Conservation (phyloP, 176 grass and related monocot species). For the Paspalum notatum region DNA sequence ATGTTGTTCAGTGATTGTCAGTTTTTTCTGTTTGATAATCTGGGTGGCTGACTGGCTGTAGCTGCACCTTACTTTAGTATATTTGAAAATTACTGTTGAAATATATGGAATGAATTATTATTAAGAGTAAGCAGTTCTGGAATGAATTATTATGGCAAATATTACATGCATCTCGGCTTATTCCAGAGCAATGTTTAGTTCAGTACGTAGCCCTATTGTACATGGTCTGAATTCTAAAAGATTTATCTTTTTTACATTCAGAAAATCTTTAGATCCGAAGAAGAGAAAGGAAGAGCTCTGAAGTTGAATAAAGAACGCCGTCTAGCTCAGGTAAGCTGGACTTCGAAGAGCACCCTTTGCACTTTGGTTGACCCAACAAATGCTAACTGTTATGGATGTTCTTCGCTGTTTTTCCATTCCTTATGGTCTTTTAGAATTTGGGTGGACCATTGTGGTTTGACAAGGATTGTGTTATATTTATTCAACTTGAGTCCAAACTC, state of each 20-base stretch:
- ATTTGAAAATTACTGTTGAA: not conserved
- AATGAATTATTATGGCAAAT: not conserved
- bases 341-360: not conserved
- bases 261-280: constrained; percentile 14
- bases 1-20: not conserved
- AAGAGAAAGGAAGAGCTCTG: constrained; percentile 7
- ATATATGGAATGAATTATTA: constrained; percentile 1
- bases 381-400: not conserved
- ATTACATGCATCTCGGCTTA: not conserved
- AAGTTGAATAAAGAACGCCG: constrained; percentile 1
- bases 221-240: not conserved
- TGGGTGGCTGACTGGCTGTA: not conserved
- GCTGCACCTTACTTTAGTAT: not conserved
- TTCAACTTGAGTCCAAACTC: no score
- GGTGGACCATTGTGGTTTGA: no score
- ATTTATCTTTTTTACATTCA: not conserved
- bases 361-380: not conserved
- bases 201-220: not conserved
- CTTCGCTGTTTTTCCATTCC: no score
- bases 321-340: not conserved
- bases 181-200: not conserved
- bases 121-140: not conserved
- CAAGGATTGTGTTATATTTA: no score
- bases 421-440: no score
- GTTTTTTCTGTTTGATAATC: not conserved